Evolutionary conservation across 106 monocot genomes (phyloP), one percentile per base, ranked within the genome.

Genomic region (Alisma plantagoaquatica): DNA sequence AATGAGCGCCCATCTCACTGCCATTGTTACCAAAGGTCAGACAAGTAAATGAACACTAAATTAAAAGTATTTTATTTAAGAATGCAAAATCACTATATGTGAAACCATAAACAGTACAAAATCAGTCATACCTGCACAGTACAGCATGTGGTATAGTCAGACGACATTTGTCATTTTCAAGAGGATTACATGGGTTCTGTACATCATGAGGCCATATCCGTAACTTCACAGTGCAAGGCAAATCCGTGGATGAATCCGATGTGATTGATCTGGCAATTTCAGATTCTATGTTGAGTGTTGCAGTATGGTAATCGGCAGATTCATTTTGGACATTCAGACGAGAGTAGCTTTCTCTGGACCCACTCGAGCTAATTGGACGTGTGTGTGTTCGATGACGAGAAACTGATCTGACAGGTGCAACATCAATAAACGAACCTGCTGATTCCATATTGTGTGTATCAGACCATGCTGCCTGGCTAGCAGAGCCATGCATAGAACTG

Each of bases 1-100:
- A 88, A 49, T 96, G 94, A 45, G 88, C 78, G 30, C 94, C 94
- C 94, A 96, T 96, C 75, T 96, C 88, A 84, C 94, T 96, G 84
- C 33, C 30, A 73, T 46, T 28, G 60, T 48, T 12, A 51, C 49
- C 23, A 26, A 29, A 5, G 33, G 15, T 35, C 12, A 58, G 27
- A n/a, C n/a, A n/a, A n/a, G n/a, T n/a, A n/a, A 45, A 45, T 45
- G 17, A 45, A 45, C 10, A 9, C 21, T 45, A 45, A 18, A 45
- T 45, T 10, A 18, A 17, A 49, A 49, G 24, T 23, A 21, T 24
- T 27, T 20, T 18, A 49, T 18, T 24, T 49, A 23, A 49, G 49
- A 24, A 23, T 14, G 27, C 3, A 4, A 49, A 14, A 49, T 12
- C 12, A 49, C 17, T 50, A 19, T 4, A 61, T 61, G 42, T 19